Percentiles rank a stretch among this genome's conserved stretches.
These are phyloP conservation scores for Talaromyces sp. DNA, from an alignment of 2,329 filamentous ascomycete genomes.

Conservation along the genomic window DNA sequence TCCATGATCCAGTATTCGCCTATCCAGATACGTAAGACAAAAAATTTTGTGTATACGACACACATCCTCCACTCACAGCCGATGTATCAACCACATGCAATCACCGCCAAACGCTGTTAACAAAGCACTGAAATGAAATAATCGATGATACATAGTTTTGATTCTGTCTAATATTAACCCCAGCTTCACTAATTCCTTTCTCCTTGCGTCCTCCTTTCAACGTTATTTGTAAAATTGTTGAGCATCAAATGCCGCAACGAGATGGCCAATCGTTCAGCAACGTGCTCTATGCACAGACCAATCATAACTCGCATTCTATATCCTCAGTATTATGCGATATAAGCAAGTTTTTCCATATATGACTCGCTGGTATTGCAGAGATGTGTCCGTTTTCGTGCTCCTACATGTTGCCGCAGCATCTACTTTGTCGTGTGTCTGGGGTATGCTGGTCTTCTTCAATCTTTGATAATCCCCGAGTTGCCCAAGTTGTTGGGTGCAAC, in stretches of 20 bases:
- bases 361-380: neutral
- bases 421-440: neutral
- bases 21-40: neutral
- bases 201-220: neutral
- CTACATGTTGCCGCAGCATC: neutral
- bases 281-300: conserved; percentile 15
- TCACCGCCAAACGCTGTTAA: neutral
- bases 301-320: neutral
- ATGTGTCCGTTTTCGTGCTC: neutral
- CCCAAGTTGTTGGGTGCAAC: neutral
- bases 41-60: neutral
- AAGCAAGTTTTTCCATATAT: neutral
- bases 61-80: conserved; percentile 1
- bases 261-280: conserved; percentile 18
- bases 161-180: too few relatives aligned
- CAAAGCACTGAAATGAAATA: too few relatives aligned
- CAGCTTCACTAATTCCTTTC: neutral
- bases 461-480: neutral
- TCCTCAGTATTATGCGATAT: neutral
- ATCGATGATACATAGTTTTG: neutral
- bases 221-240: neutral
- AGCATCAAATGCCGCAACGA: neutral
- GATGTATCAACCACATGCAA: neutral
- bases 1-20: neutral
- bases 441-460: neutral